Evolutionary conservation across 139 green algal genomes (phyloP).

Genomic region (Chlamydomonas incerta): DNA sequence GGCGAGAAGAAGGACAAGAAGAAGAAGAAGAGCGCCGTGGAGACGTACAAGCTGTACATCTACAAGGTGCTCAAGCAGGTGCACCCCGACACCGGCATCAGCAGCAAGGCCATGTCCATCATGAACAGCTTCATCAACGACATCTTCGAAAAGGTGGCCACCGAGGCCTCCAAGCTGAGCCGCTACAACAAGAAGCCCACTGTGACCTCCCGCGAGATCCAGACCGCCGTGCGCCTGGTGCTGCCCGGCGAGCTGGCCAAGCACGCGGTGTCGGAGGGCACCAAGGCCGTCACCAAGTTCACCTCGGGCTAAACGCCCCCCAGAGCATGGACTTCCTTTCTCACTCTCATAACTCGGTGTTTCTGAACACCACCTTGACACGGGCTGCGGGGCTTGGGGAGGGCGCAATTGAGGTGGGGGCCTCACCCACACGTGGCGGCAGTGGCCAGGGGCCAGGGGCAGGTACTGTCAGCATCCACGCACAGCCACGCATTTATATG

Average conservation of each 20-base stretch:
- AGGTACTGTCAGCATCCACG: too few species aligned
- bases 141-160: conserved; percentile 91
- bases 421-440: too few species aligned
- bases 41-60: conserved; percentile 55
- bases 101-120: conserved; percentile 93
- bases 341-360: too few species aligned
- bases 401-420: too few species aligned
- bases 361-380: too few species aligned
- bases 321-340: too few species aligned
- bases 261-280: conserved; percentile 69
- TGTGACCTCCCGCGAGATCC: conserved; percentile 63
- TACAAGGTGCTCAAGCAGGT: conserved; percentile 87
- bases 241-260: conserved; percentile 85
- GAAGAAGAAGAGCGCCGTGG: background rate
- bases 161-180: conserved; percentile 76
- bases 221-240: conserved; percentile 85
- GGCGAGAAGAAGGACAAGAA: too few species aligned
- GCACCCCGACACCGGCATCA: conserved; percentile 95
- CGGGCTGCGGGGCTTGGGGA: too few species aligned
- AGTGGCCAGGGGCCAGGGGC: too few species aligned
- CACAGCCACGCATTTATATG: too few species aligned
- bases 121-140: conserved; percentile 97
- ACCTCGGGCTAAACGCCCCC: conserved; percentile 53
- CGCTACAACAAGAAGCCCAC: conserved; percentile 54
- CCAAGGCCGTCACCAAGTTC: conserved; percentile 69